Conservation (phyloP, 2,329 filamentous ascomycete species). For the Pseudocercospora cruenta region DNA sequence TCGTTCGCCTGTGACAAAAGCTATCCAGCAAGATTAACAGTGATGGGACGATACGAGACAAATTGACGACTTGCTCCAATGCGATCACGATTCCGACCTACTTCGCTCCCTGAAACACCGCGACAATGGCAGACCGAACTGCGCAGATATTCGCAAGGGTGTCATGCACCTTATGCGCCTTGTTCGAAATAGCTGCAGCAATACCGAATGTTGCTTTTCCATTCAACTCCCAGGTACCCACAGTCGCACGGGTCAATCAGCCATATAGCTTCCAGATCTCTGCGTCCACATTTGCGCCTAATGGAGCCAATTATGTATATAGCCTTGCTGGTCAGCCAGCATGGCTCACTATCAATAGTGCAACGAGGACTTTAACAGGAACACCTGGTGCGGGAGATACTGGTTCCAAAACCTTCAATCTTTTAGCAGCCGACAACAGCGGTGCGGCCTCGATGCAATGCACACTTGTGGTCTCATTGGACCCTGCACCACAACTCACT, state of each 20-base stretch:
- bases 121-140: constrained; percentile 14
- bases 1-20: neutral
- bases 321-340: constrained; percentile 65
- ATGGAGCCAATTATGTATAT: constrained; percentile 63
- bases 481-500: constrained; percentile 57
- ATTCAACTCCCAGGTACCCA: constrained; percentile 81
- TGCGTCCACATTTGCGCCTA: constrained; percentile 71
- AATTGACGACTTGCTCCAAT: neutral
- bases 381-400: constrained; percentile 63
- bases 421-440: constrained; percentile 70
- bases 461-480: constrained; percentile 70
- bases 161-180: constrained; percentile 23
- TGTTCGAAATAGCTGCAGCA: constrained; percentile 28
- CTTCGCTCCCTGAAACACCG: constrained; percentile 9
- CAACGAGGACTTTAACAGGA: constrained; percentile 68
- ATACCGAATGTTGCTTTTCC: constrained; percentile 62
- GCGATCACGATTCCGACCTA: neutral
- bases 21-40: neutral
- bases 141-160: constrained; percentile 23
- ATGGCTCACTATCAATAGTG: constrained; percentile 75
- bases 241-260: constrained; percentile 70
- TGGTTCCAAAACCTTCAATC: constrained; percentile 63
- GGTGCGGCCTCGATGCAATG: constrained; percentile 68
- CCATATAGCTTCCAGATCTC: constrained; percentile 74
- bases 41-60: neutral